Evolutionary conservation across 805 yeast species (phyloP).

Genomic region (Candida cerambycidarum): DNA sequence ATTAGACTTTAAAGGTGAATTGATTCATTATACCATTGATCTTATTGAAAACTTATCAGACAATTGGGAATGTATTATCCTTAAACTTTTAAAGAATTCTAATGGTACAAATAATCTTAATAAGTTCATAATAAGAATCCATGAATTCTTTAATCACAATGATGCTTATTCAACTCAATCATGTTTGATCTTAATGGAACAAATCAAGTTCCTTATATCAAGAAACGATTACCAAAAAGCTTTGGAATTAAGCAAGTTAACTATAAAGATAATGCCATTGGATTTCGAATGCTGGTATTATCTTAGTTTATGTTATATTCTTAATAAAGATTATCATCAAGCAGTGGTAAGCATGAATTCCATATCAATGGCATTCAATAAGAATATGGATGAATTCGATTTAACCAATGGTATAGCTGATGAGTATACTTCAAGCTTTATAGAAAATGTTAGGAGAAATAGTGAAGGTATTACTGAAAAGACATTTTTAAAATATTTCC

Average conservation of each 20-base stretch:
- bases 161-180: slow-evolving; percentile 43
- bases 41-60: slow-evolving; percentile 15
- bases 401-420: slow-evolving; percentile 26
- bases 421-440: slow-evolving; percentile 22
- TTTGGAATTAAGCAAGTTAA: slow-evolving; percentile 52
- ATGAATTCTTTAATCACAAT: slow-evolving; percentile 15
- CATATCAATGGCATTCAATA: slow-evolving; percentile 54
- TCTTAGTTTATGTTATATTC: slow-evolving; percentile 59
- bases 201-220: slow-evolving; percentile 59
- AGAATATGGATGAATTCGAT: slow-evolving; percentile 29
- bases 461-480: slow-evolving; percentile 28
- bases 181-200: slow-evolving; percentile 58
- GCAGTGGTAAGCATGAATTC: slow-evolving; percentile 73
- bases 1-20: slow-evolving; percentile 32
- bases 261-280: slow-evolving; percentile 69
- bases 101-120: slow-evolving; percentile 22
- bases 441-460: slow-evolving; percentile 15
- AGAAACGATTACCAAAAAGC: slow-evolving; percentile 60
- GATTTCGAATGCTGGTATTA: slow-evolving; percentile 74
- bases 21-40: slow-evolving; percentile 32
- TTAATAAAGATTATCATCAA: slow-evolving; percentile 50
- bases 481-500: slow-evolving; percentile 28
- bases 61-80: slow-evolving; percentile 25
- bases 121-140: slow-evolving; percentile 24
- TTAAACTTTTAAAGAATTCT: slow-evolving; percentile 25